A percentile compares a stretch with the other conserved stretches of the same genome.
These are phyloP conservation scores for Malus sieversii DNA, from an alignment of 306 rosid species.

Conservation along the genomic window DNA sequence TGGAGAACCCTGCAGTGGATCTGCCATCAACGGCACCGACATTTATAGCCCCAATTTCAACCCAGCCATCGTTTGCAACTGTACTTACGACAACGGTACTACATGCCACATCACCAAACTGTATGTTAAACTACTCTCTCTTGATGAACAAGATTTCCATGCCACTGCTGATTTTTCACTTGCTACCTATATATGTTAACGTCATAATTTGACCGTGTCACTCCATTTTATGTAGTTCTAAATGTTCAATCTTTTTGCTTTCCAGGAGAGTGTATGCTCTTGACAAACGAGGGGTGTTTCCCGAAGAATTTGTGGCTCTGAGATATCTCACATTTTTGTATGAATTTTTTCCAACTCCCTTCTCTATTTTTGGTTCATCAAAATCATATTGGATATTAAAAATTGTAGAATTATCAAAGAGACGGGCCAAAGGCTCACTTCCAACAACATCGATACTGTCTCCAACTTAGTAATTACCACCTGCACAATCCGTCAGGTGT, in stretches of 20 bases:
- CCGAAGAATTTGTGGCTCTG: conserved; percentile 9
- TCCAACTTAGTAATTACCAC: too few relatives aligned
- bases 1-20: conserved; percentile 26
- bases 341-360: not conserved
- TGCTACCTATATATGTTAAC: not conserved
- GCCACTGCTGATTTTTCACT: not conserved
- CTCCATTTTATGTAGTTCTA: not conserved
- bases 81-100: not conserved
- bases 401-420: too few relatives aligned
- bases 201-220: too few relatives aligned
- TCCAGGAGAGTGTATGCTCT: conserved; percentile 6
- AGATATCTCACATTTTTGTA: conserved; percentile 10
- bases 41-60: not conserved
- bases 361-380: not conserved
- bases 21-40: not conserved
- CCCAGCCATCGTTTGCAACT: conserved; percentile 7
- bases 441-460: too few relatives aligned
- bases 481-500: too few relatives aligned
- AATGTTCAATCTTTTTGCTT: not conserved
- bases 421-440: accelerated
- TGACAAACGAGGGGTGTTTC: not conserved
- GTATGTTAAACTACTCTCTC: conserved; percentile 5
- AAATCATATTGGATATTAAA: too few relatives aligned
- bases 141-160: not conserved
- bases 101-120: conserved; percentile 21